Evolutionary conservation across 768 basidiomycete species (phyloP).

Genomic region (Lactarius indigo): DNA sequence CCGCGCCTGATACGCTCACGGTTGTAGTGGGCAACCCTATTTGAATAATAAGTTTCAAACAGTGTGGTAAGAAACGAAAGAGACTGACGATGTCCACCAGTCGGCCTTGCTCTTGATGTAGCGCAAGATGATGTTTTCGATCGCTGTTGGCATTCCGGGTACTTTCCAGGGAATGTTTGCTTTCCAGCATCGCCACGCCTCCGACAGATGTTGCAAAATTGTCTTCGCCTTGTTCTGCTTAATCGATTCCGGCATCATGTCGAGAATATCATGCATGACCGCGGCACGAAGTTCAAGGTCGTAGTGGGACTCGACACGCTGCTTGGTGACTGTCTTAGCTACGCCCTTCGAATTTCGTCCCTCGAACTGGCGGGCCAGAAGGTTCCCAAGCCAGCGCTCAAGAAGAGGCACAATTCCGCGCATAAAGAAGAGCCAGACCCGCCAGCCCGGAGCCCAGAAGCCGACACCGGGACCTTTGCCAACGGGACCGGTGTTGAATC

Average conservation of each 20-base stretch:
- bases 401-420: conserved; percentile 96
- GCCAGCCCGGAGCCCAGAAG: conserved; percentile 99
- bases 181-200: conserved; percentile 98
- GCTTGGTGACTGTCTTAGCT: conserved; percentile 98
- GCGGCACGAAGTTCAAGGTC: conserved; percentile 96
- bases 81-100: conserved; percentile 90
- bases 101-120: conserved; percentile 99
- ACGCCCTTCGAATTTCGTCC: conserved; percentile 95
- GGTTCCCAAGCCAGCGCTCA: conserved; percentile 95
- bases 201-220: conserved; percentile 94
- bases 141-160: conserved; percentile 98
- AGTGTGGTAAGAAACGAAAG: not conserved
- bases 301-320: conserved; percentile 98
- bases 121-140: conserved; percentile 97
- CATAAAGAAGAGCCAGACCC: conserved; percentile 99
- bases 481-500: conserved; percentile 99
- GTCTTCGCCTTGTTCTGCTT: conserved; percentile 99
- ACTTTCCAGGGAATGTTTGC: conserved; percentile 99
- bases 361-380: conserved; percentile 97
- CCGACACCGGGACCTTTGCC: conserved; percentile 99
- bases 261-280: conserved; percentile 99
- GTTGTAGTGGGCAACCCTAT: conserved; percentile 92
- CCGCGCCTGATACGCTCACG: conserved; percentile 96
- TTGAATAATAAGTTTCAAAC: conserved; percentile 8
- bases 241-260: conserved; percentile 99